Evolutionary conservation across 768 basidiomycete species (phyloP), one percentile per base, ranked within the genome.

Genomic region (Pulveroboletus sp.): DNA sequence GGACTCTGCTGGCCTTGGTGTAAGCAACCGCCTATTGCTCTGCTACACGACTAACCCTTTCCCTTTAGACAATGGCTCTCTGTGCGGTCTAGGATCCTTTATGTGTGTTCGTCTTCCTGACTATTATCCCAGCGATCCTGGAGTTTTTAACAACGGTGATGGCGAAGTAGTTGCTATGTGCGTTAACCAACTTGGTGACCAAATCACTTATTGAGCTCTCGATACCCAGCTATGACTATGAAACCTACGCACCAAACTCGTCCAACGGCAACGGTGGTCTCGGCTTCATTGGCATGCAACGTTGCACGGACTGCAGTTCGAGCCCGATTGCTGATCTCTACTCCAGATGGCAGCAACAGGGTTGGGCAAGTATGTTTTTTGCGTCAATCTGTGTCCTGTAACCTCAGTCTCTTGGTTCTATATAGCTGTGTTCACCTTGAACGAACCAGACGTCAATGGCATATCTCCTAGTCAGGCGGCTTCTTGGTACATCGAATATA

Each of bases 251-350:
- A 9, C 70, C 70, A 5, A 54, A 62, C 6, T 71, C 70, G 24
- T 61, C 61, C 12, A 71, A 69, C 40, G 70, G 70, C 3, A 57
- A 55, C 5, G 70, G 70, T 4, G 70, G 72, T 11, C 67, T 72
- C 11, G 61, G 60, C 8, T 72, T 73, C 53, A 69, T 72, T 7
- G 70, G 70, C n/a, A 73, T 64, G 70, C 71, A 72, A 43, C 69
- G 64, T 8, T 72, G 69, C 45, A 40, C 58, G 5, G 70, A 72
- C 41, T 72, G 70, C n/a, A 45, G 17, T 43, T 72, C 70, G 5
- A 72, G 70, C 23, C 70, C 70, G 4, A 60, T 72, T 12, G 56
- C 51, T 6, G 48, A 63, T 19, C 66, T 72, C 17, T 51, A 56
- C 11, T 47, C 62, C 25, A 70, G 69, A 51, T 69, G 65, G 60